phyloP scores from a whole-genome alignment of 768 basidiomycete species.

The Roridomyces roridus region DNA sequence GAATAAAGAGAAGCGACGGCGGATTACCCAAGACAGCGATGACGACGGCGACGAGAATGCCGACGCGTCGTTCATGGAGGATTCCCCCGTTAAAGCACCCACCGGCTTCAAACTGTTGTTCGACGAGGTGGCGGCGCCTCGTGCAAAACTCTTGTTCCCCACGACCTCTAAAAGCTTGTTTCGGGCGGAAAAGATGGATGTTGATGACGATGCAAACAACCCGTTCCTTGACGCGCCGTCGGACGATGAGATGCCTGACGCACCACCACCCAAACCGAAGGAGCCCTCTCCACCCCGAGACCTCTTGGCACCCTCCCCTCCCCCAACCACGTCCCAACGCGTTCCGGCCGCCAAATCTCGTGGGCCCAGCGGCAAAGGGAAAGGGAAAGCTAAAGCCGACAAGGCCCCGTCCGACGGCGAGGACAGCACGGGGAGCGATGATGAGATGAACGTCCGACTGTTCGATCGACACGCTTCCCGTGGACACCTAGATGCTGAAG shows the following conservation, averaged over 20 bases:
- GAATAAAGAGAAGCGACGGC: slow-evolving; percentile 75
- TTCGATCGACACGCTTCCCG: slow-evolving; percentile 12
- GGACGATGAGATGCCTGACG: slow-evolving; percentile 14
- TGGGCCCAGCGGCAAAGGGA: slow-evolving; percentile 37
- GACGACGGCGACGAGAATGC: slow-evolving; percentile 36
- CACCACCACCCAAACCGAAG: slow-evolving; percentile 24
- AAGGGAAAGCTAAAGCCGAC: slow-evolving; percentile 21
- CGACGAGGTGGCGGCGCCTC: slow-evolving; percentile 44
- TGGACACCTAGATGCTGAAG: not conserved
- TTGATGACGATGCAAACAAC: slow-evolving; percentile 10
- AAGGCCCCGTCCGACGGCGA: slow-evolving; percentile 45
- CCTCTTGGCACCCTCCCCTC: slow-evolving; percentile 76
- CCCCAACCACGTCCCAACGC: slow-evolving; percentile 44
- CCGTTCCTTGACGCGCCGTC: slow-evolving; percentile 5
- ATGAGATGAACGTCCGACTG: slow-evolving; percentile 16
- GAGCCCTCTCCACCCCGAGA: slow-evolving; percentile 28
- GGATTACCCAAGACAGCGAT: slow-evolving; percentile 49
- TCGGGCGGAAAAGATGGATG: slow-evolving; percentile 15
- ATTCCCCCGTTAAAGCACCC: slow-evolving; percentile 73
- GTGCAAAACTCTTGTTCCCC: slow-evolving; percentile 17
- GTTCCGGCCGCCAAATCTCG: slow-evolving; percentile 22
- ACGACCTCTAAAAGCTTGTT: slow-evolving; percentile 19
- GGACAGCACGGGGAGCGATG: slow-evolving; percentile 30
- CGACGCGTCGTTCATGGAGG: slow-evolving; percentile 62
- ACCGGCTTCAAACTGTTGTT: slow-evolving; percentile 72